phyloP scores from a whole-genome alignment of 768 basidiomycete genomes.

The Sporobolomyces pararoseus region DNA sequence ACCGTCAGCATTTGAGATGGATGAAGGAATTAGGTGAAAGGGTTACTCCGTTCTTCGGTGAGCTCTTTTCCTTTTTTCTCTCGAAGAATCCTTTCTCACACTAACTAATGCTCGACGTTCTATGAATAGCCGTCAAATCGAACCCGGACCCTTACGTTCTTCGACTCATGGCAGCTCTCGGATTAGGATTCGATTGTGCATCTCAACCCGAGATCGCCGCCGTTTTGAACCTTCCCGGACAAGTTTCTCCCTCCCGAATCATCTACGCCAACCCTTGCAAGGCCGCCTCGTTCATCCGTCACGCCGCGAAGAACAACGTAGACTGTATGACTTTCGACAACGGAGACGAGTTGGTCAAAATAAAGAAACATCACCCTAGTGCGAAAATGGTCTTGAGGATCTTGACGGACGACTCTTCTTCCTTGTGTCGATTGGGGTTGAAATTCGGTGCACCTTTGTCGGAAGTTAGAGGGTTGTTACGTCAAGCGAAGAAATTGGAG shows the following conservation, averaged over 20 bases:
- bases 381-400: slow-evolving; percentile 91
- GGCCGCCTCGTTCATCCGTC: slow-evolving; percentile 84
- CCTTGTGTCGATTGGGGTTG: slow-evolving; percentile 83
- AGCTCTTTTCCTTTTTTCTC: slow-evolving; percentile 43
- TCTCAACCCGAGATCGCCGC: slow-evolving; percentile 86
- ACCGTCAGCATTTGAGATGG: slow-evolving; percentile 81
- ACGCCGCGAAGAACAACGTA: slow-evolving; percentile 72
- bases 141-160: slow-evolving; percentile 96
- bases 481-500: slow-evolving; percentile 69
- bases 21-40: slow-evolving; percentile 64
- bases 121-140: slow-evolving; percentile 73
- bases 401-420: slow-evolving; percentile 95
- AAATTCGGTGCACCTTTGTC: slow-evolving; percentile 92
- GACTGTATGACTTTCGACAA: slow-evolving; percentile 98
- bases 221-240: slow-evolving; percentile 63
- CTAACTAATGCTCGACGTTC: too few species aligned
- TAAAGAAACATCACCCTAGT: slow-evolving; percentile 69
- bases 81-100: slow-evolving; percentile 46
- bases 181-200: slow-evolving; percentile 94
- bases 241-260: slow-evolving; percentile 70
- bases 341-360: slow-evolving; percentile 89
- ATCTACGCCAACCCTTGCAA: slow-evolving; percentile 99
- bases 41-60: slow-evolving; percentile 92
- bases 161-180: slow-evolving; percentile 80
- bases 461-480: slow-evolving; percentile 72